phyloP scores from a whole-genome alignment of 2,329 filamentous ascomycete genomes.

The Metarhizium anisopliae region DNA sequence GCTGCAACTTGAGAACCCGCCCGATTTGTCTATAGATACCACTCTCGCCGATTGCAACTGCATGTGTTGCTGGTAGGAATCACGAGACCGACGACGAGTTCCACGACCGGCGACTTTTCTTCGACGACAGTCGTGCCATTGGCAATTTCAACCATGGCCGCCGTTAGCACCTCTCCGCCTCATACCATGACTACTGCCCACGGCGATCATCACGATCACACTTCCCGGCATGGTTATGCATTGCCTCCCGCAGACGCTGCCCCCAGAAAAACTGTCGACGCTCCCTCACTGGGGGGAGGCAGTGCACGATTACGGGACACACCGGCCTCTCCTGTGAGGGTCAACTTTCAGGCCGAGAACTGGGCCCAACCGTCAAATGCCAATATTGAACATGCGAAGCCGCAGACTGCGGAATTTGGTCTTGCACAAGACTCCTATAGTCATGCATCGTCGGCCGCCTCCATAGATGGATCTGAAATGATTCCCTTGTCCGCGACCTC shows the following conservation, averaged over 20 bases:
- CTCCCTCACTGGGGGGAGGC: constrained; percentile 15
- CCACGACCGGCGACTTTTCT: not conserved
- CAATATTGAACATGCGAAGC: constrained; percentile 36
- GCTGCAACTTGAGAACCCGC: not conserved
- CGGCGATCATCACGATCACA: constrained; percentile 11
- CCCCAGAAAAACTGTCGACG: constrained; percentile 27
- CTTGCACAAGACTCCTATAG: constrained; percentile 6
- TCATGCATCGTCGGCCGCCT: not conserved
- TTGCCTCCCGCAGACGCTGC: constrained; percentile 11
- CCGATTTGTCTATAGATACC: not conserved
- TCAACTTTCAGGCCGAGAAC: constrained; percentile 44
- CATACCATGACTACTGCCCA: constrained; percentile 19
- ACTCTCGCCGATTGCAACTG: not conserved
- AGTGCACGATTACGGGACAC: constrained; percentile 38
- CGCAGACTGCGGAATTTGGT: constrained; percentile 15
- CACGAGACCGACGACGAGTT: not conserved
- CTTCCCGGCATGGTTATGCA: constrained; percentile 6
- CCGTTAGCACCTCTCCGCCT: constrained; percentile 25
- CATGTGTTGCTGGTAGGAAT: not conserved
- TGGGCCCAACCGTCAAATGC: constrained; percentile 44
- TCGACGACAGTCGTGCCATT: not conserved
- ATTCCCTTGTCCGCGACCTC: constrained; percentile 2
- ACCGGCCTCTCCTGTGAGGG: constrained; percentile 46
- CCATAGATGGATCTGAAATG: not conserved
- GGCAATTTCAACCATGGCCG: constrained; percentile 20